phyloP scores from a whole-genome alignment of 2,329 filamentous ascomycete genomes.

The Beauveria australis region DNA sequence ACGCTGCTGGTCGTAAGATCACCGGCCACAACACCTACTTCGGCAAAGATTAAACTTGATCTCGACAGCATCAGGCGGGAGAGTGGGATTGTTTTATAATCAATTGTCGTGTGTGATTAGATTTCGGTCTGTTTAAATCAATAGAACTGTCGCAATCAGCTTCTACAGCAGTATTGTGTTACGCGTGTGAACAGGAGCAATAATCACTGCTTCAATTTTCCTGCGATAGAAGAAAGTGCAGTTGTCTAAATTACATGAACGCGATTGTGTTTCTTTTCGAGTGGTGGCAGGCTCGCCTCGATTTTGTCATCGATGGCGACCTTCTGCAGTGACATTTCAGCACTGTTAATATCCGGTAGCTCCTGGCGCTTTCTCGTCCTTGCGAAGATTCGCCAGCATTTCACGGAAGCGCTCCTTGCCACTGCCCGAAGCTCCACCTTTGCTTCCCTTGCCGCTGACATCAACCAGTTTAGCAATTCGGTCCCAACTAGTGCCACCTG shows the following conservation, averaged over 20 bases:
- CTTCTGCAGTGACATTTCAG: background rate
- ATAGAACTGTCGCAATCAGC: background rate
- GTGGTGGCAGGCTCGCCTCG: too few relatives aligned
- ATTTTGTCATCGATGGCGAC: too few relatives aligned
- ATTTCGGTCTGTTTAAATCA: background rate
- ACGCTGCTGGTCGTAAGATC: constrained; percentile 66
- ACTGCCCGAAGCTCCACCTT: constrained; percentile 78
- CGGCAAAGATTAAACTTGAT: constrained; percentile 38
- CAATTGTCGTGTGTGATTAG: constrained; percentile 4
- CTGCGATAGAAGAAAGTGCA: background rate
- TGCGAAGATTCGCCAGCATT: constrained; percentile 75
- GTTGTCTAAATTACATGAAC: constrained; percentile 16
- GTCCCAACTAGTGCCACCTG: constrained; percentile 96
- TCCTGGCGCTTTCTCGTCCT: constrained; percentile 80
- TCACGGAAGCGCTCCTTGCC: constrained; percentile 97
- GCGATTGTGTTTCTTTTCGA: background rate
- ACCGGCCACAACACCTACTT: constrained; percentile 76
- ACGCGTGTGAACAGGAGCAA: background rate
- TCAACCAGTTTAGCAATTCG: constrained; percentile 97
- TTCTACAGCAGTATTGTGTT: background rate
- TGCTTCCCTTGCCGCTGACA: constrained; percentile 82
- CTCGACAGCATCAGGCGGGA: background rate
- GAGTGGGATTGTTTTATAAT: background rate
- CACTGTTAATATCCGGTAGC: constrained; percentile 49
- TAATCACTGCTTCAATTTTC: background rate